Conservation (phyloP, 176 grass and related monocot genomes). For the Carex parvula region DNA sequence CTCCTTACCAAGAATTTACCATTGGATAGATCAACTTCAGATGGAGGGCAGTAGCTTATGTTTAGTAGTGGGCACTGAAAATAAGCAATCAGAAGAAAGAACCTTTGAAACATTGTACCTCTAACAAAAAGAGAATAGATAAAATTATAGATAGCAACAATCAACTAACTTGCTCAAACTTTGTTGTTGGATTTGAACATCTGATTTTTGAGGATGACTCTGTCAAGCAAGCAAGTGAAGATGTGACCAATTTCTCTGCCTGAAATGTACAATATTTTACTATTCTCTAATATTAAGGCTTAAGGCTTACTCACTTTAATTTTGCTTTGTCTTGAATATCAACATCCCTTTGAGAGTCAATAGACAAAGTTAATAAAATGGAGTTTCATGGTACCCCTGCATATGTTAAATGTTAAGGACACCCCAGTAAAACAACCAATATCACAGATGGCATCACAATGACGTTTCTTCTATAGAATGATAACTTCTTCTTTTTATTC, state of each 20-base stretch:
- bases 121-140: conserved; percentile 18
- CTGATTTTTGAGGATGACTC: conserved; percentile 42
- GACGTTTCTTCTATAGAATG: background rate
- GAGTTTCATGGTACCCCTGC: background rate
- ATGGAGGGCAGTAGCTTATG: conserved; percentile 75
- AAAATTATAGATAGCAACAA: background rate
- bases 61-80: conserved; percentile 87
- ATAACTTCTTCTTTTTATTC: background rate
- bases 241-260: conserved; percentile 73
- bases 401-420: background rate
- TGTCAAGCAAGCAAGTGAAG: conserved; percentile 79
- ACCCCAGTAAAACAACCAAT: background rate
- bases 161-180: conserved; percentile 68
- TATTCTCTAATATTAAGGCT: background rate
- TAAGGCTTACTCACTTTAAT: background rate
- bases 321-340: background rate
- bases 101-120: conserved; percentile 9
- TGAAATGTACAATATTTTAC: conserved; percentile 32
- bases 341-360: conserved; percentile 8
- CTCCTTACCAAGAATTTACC: conserved; percentile 79
- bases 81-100: conserved; percentile 29
- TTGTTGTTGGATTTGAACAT: conserved; percentile 46
- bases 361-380: background rate
- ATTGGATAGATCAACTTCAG: conserved; percentile 55
- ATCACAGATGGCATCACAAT: background rate